Base-by-base conservation (phyloP, 805 yeast species). In the Zygosaccharomyces bailii region DNA sequence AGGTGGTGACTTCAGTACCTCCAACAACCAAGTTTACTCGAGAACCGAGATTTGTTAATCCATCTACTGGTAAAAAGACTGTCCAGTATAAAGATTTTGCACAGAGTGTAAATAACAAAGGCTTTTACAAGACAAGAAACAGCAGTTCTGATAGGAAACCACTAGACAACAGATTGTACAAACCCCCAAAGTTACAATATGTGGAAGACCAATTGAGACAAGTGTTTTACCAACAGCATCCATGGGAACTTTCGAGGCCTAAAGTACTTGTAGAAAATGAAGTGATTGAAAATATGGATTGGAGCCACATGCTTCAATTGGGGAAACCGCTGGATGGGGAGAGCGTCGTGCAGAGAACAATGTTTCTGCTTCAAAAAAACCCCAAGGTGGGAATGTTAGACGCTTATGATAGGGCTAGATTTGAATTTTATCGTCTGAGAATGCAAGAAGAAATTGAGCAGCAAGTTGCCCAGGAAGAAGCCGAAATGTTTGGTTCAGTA, bases 191-290 rank as follows among this genome's bases (percentile, higher is more conserved):
- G 39, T 53, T 70, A 30, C 52, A 51, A 18, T 70, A 57, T 45
- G 59, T 69, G 4, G 75, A 91, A 65, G 99, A 93, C 66, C 80
- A 83, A 55, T 67, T 93, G 54, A 79, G 99, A 69, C 73, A 77
- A 37, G 71, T 85, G 18, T 93, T 93, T 60, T 91, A 83, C 66
- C 80, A 80, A 47, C 96, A 90, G 62, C 99, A 93, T 67, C 99
- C 99, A 5, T 93, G 99, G 99, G 99, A 93, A 67, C 71, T 90
- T 43, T 87, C 98, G 1, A 78, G 95, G 54, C 96, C 98, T 10
- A 86, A 86, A 61, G 74, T 79, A 21, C 68, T 93, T 53, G 74
- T 89, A 36, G 99, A 93, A 65, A 85, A 80, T 56, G 73, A 74
- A 29, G 86, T 85, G 5, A 70, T 74, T 34, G 87, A 84, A 36